A percentile compares a stretch with the other conserved stretches of the same genome.
These are phyloP conservation scores for Coniochaeta sp. DNA, from an alignment of 2,329 filamentous ascomycete genomes.

Conservation along the genomic window DNA sequence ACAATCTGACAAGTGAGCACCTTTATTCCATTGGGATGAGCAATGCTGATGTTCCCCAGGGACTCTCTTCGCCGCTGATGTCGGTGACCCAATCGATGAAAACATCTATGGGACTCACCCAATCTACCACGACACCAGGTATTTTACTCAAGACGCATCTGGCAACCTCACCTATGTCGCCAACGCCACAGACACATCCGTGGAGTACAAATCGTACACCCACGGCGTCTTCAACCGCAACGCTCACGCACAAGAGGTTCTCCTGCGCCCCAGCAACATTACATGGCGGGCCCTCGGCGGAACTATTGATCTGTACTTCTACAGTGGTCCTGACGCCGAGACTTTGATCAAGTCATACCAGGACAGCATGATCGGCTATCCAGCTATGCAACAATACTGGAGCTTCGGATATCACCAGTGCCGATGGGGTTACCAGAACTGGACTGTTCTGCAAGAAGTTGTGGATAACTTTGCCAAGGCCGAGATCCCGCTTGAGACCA, in stretches of 20 bases:
- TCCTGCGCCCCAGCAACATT: conserved; percentile 55
- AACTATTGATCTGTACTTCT: conserved; percentile 72
- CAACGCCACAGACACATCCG: conserved; percentile 41
- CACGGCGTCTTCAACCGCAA: conserved; percentile 76
- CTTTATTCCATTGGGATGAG: neutral
- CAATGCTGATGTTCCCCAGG: conserved; percentile 17
- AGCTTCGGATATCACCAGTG: conserved; percentile 79
- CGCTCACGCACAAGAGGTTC: conserved; percentile 66
- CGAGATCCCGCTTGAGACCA: conserved; percentile 63
- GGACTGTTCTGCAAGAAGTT: conserved; percentile 58
- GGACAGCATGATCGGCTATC: conserved; percentile 56
- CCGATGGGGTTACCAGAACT: conserved; percentile 73
- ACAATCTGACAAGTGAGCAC: conserved; percentile 56
- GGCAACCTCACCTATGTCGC: conserved; percentile 45
- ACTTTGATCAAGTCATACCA: conserved; percentile 68
- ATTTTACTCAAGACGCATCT: conserved; percentile 49
- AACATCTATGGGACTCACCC: conserved; percentile 75
- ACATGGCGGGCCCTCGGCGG: conserved; percentile 72
- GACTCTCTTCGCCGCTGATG: conserved; percentile 56
- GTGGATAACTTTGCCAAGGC: conserved; percentile 58
- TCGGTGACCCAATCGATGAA: conserved; percentile 53
- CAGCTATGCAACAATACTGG: conserved; percentile 76
- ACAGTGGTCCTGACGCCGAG: conserved; percentile 61
- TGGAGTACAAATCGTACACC: conserved; percentile 56
- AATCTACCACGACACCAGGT: conserved; percentile 73